These are phyloP conservation scores for Houttuynia cordata DNA, from an alignment of 164 flowering plant species.

Conservation along the genomic window DNA sequence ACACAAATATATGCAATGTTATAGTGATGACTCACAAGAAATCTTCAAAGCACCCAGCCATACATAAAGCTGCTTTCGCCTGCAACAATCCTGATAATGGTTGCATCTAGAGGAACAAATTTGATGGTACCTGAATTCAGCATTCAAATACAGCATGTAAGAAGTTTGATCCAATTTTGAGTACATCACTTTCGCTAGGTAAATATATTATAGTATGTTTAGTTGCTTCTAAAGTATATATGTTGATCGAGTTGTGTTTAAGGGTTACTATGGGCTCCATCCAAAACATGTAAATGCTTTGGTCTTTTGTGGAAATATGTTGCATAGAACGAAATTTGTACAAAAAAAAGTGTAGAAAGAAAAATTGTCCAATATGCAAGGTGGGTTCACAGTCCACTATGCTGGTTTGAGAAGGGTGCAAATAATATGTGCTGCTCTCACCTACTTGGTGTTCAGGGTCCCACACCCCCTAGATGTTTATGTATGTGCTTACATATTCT, in stretches of 20 bases:
- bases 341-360: background rate
- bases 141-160: background rate
- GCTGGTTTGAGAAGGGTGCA: slow-evolving; percentile 33
- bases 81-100: slow-evolving; percentile 15
- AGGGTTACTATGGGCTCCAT: background rate
- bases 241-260: no score
- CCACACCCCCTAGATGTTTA: slow-evolving; percentile 47
- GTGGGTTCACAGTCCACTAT: slow-evolving; percentile 51
- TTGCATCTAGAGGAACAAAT: slow-evolving; percentile 18
- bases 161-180: background rate
- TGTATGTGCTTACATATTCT: slow-evolving; percentile 37
- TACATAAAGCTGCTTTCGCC: slow-evolving; percentile 25
- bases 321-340: no score
- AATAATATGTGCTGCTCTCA: slow-evolving; percentile 29
- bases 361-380: slow-evolving; percentile 64
- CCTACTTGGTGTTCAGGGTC: slow-evolving; percentile 22
- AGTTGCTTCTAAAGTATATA: no score
- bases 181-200: no score
- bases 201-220: no score
- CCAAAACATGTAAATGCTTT: no score
- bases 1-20: background rate
- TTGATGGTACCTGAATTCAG: slow-evolving; percentile 25
- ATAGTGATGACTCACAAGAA: background rate
- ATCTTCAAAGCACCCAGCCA: slow-evolving; percentile 25
- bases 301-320: no score